phyloP scores from a whole-genome alignment of 2,329 filamentous ascomycete species.

The Phoma herbarum region DNA sequence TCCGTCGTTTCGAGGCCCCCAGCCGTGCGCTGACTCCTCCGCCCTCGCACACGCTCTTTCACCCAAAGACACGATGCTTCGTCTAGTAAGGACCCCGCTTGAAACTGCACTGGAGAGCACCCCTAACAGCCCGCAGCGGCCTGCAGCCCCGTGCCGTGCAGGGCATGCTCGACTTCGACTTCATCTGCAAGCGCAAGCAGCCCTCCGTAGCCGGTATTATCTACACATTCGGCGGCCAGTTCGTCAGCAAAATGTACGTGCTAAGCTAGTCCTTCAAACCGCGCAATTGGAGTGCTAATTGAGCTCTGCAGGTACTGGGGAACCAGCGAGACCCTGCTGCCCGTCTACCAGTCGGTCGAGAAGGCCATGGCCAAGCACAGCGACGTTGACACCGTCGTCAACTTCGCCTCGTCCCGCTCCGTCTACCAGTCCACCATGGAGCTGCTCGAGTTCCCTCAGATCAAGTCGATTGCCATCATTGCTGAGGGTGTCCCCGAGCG shows the following conservation, averaged over 20 bases:
- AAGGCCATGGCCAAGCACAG: slow-evolving; percentile 97
- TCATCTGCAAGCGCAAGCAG: slow-evolving; percentile 98
- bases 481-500: slow-evolving; percentile 98
- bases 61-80: slow-evolving; percentile 99
- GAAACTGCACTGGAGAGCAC: not conserved
- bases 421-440: slow-evolving; percentile 99
- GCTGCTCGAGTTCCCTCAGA: slow-evolving; percentile 95
- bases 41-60: slow-evolving; percentile 91
- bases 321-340: slow-evolving; percentile 97
- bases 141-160: slow-evolving; percentile 83
- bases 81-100: slow-evolving; percentile 74
- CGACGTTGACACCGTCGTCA: slow-evolving; percentile 97
- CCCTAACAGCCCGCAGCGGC: slow-evolving; percentile 64
- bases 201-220: slow-evolving; percentile 99
- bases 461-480: slow-evolving; percentile 99
- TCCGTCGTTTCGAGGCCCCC: slow-evolving; percentile 92
- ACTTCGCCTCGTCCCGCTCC: slow-evolving; percentile 98
- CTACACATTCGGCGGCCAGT: slow-evolving; percentile 99
- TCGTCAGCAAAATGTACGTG: slow-evolving; percentile 97
- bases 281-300: slow-evolving; percentile 28
- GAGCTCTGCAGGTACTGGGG: slow-evolving; percentile 81
- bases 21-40: slow-evolving; percentile 91
- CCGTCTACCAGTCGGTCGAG: slow-evolving; percentile 92
- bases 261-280: slow-evolving; percentile 29
- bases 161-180: slow-evolving; percentile 93